These are phyloP conservation scores for Phytophthora niederhauseri DNA, from an alignment of 352 stramenopile species.

Conservation along the genomic window DNA sequence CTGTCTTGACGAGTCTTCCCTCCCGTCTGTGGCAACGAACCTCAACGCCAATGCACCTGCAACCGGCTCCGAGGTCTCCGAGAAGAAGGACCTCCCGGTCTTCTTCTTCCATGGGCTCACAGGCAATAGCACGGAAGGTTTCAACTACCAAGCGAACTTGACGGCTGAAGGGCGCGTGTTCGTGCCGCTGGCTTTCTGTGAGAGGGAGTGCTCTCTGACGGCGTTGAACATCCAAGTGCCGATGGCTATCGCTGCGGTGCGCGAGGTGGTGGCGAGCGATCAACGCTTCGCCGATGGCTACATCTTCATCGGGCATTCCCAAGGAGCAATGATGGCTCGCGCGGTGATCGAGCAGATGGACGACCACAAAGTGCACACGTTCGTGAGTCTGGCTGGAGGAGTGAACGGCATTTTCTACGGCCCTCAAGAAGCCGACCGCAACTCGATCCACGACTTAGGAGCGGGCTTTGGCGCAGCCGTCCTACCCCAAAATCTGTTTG, in stretches of 20 bases:
- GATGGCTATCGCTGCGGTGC: slow-evolving; percentile 48
- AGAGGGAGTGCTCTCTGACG: slow-evolving; percentile 34
- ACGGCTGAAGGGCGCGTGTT: slow-evolving; percentile 36
- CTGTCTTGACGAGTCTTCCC: slow-evolving; percentile 25
- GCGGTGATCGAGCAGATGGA: slow-evolving; percentile 63
- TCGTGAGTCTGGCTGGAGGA: slow-evolving; percentile 48
- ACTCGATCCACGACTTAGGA: slow-evolving; percentile 24
- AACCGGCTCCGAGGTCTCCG: background rate
- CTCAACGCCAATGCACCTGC: background rate
- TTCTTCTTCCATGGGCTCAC: slow-evolving; percentile 62
- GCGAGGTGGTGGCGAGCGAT: slow-evolving; percentile 24
- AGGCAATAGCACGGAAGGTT: slow-evolving; percentile 26
- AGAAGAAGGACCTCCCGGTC: slow-evolving; percentile 35
- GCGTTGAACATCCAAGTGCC: slow-evolving; percentile 41
- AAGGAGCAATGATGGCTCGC: slow-evolving; percentile 49
- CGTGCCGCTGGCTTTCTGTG: slow-evolving; percentile 47
- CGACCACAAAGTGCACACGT: slow-evolving; percentile 53
- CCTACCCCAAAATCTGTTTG: slow-evolving; percentile 28
- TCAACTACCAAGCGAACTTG: slow-evolving; percentile 39
- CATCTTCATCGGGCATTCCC: slow-evolving; percentile 55
- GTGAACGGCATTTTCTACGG: slow-evolving; percentile 62
- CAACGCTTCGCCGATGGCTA: slow-evolving; percentile 40
- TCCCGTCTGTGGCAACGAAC: slow-evolving; percentile 13
- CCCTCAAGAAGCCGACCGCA: slow-evolving; percentile 35
- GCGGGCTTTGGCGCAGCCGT: slow-evolving; percentile 27